Evolutionary conservation across 805 yeast genomes (phyloP).

Genomic region (Isabelozyma heimii): DNA sequence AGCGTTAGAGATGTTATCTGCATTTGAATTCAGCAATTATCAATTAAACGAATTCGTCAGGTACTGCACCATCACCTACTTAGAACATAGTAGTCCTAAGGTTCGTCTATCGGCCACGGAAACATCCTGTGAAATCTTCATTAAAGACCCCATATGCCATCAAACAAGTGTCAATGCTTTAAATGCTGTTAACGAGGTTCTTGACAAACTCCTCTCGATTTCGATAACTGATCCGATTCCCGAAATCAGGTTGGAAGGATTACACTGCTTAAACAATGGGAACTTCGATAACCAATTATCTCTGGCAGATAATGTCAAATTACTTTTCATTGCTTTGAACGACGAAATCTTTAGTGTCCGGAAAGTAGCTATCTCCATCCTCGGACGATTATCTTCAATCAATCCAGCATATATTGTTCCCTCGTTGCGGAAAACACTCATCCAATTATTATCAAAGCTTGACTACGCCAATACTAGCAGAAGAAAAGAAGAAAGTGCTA

Average conservation of each 20-base stretch:
- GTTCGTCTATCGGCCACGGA: conserved; percentile 84
- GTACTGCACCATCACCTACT: conserved; percentile 76
- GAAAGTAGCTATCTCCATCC: conserved; percentile 68
- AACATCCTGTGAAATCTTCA: conserved; percentile 74
- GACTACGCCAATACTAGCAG: conserved; percentile 75
- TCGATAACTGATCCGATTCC: conserved; percentile 87
- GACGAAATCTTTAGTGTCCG: conserved; percentile 87
- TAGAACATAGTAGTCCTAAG: conserved; percentile 74
- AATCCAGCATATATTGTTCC: conserved; percentile 98
- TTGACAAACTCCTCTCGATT: conserved; percentile 74
- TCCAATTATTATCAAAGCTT: conserved; percentile 80
- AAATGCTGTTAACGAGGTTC: conserved; percentile 78
- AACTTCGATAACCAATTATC: conserved; percentile 88
- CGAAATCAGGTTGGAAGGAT: conserved; percentile 79
- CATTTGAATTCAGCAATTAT: conserved; percentile 70
- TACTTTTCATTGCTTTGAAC: conserved; percentile 83
- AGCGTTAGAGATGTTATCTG: conserved; percentile 73
- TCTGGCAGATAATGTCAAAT: conserved; percentile 85
- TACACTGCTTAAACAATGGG: conserved; percentile 62
- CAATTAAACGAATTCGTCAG: conserved; percentile 86
- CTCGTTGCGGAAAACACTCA: conserved; percentile 77
- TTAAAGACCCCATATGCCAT: conserved; percentile 77
- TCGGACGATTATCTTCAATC: conserved; percentile 80
- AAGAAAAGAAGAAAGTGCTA: conserved; percentile 84
- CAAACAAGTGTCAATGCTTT: conserved; percentile 81